Conservation (phyloP, 192 early-diverging fungal genomes). For the Phycomyces blakesleeanus region DNA sequence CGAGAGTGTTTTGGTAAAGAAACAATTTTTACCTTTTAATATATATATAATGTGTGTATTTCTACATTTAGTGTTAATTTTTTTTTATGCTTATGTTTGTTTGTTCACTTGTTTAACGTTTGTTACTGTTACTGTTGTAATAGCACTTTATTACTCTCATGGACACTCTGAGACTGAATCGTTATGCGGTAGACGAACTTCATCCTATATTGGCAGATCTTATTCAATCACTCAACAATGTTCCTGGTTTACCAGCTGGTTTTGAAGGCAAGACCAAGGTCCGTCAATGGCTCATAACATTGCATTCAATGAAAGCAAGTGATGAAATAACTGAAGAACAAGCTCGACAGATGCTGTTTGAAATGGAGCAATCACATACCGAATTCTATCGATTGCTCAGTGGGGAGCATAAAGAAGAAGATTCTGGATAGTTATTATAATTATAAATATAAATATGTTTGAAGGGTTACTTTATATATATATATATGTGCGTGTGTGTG, state of each 20-base stretch:
- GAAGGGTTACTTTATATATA: neutral
- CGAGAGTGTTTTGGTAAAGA: conserved; percentile 60
- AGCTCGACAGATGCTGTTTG: conserved; percentile 87
- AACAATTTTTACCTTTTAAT: neutral
- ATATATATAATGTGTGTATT: too few relatives aligned
- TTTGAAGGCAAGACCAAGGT: conserved; percentile 82
- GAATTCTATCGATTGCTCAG: conserved; percentile 55
- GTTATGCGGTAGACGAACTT: conserved; percentile 84
- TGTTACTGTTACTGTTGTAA: neutral
- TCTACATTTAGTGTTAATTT: too few relatives aligned
- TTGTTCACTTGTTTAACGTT: neutral
- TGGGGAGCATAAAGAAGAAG: conserved; percentile 23
- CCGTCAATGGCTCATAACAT: conserved; percentile 81
- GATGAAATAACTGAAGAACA: conserved; percentile 84
- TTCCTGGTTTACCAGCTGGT: conserved; percentile 67
- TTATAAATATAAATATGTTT: neutral
- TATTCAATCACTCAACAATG: conserved; percentile 84
- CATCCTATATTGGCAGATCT: conserved; percentile 86
- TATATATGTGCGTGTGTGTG: too few relatives aligned
- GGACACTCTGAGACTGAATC: conserved; percentile 82
- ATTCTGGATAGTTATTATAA: conserved; percentile 2
- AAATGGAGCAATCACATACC: conserved; percentile 72
- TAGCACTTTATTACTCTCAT: conserved; percentile 89
- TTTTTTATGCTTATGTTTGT: neutral
- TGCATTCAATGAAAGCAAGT: conserved; percentile 92